phyloP scores from a whole-genome alignment of 2,329 filamentous ascomycete genomes.

The Pseudogymnoascus verrucosus region DNA sequence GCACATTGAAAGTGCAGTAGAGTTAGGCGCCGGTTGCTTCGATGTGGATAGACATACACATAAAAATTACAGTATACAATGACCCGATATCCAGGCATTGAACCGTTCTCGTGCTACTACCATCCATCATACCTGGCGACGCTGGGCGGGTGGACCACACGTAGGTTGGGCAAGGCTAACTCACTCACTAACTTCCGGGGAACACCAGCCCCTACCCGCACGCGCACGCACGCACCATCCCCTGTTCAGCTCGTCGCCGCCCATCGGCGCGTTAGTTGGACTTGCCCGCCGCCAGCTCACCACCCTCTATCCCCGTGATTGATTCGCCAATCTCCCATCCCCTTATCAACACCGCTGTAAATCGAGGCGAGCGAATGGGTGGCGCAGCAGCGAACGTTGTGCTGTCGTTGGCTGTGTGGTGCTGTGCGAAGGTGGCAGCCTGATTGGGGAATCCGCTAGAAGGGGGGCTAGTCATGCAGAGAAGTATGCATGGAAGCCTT shows the following conservation, averaged over 20 bases:
- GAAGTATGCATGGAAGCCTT: not conserved
- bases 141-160: not conserved
- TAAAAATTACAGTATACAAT: conserved; percentile 1
- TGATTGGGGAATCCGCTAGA: conserved; percentile 6
- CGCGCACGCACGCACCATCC: not conserved
- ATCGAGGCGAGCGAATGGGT: not conserved
- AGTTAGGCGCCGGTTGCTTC: not conserved
- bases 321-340: not conserved
- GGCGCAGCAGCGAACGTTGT: not conserved
- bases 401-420: not conserved
- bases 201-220: not conserved
- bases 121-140: not conserved
- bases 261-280: not conserved
- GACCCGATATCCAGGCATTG: not conserved
- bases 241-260: not conserved
- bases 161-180: not conserved
- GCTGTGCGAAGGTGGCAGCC: not conserved
- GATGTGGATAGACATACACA: conserved; percentile 3
- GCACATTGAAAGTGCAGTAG: not conserved
- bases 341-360: not conserved
- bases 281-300: not conserved
- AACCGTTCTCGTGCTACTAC: conserved; percentile 2
- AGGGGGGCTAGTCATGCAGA: not conserved
- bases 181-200: not conserved
- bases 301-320: not conserved